These are phyloP conservation scores for Raffaelea deltoideospora DNA, from an alignment of 2,329 filamentous ascomycete genomes.

Conservation along the genomic window DNA sequence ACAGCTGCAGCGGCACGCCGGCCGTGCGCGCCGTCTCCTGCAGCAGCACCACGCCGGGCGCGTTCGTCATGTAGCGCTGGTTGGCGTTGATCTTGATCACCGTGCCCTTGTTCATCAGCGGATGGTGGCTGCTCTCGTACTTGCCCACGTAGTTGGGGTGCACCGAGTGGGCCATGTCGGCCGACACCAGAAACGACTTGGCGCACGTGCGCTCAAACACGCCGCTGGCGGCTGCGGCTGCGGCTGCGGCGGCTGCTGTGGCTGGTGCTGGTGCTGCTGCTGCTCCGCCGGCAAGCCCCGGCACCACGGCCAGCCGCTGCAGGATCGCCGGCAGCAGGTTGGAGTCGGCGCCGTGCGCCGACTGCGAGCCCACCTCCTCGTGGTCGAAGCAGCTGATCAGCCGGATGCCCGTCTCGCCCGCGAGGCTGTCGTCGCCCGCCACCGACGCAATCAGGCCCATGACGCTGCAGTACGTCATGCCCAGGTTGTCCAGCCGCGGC, in stretches of 20 bases:
- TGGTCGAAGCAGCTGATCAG: constrained; percentile 94
- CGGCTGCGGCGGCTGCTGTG: constrained; percentile 30
- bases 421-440: constrained; percentile 47
- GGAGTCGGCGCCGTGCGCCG: constrained; percentile 85
- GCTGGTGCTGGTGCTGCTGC: too few relatives aligned
- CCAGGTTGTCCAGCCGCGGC: constrained; percentile 85
- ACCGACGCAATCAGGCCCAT: constrained; percentile 74
- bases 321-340: constrained; percentile 81
- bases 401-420: constrained; percentile 55
- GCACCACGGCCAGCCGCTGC: constrained; percentile 69
- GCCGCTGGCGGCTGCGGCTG: constrained; percentile 16
- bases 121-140: constrained; percentile 81
- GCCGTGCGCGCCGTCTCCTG: constrained; percentile 67
- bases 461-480: constrained; percentile 90
- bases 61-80: constrained; percentile 91
- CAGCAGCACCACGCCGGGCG: constrained; percentile 81
- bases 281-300: too few relatives aligned
- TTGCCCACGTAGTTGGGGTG: constrained; percentile 90
- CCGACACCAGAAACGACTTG: constrained; percentile 84
- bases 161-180: constrained; percentile 94
- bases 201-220: constrained; percentile 88
- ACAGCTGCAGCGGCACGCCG: constrained; percentile 80
- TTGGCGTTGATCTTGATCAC: constrained; percentile 99
- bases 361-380: constrained; percentile 88
- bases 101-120: constrained; percentile 89